phyloP scores from a whole-genome alignment of 176 grass and related monocot species.

The Carex cristatella region DNA sequence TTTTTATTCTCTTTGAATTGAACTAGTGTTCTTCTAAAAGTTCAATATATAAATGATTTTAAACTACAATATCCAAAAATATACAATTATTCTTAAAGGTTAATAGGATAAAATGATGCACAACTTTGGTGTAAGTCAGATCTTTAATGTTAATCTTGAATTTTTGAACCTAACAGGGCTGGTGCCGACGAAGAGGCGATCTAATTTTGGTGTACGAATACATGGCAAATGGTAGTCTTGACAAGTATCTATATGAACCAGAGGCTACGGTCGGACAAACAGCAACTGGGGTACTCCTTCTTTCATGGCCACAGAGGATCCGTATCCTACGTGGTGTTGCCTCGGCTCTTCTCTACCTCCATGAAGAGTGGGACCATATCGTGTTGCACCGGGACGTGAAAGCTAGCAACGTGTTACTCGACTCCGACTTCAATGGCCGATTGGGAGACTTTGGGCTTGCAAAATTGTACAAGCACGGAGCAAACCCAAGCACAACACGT shows the following conservation, averaged over 20 bases:
- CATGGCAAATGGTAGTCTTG: constrained; percentile 79
- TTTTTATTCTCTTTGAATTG: too few species aligned
- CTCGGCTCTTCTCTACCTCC: constrained; percentile 74
- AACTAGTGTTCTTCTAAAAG: too few species aligned
- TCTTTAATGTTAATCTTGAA: neutral
- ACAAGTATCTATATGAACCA: constrained; percentile 52
- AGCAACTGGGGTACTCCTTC: neutral
- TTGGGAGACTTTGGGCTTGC: constrained; percentile 76
- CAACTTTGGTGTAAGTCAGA: neutral
- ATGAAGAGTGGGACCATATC: constrained; percentile 81
- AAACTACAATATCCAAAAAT: too few species aligned
- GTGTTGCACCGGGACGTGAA: constrained; percentile 87
- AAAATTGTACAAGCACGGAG: constrained; percentile 76
- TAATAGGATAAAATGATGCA: too few species aligned
- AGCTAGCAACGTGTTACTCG: constrained; percentile 70
- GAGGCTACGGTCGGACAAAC: constrained; percentile 7
- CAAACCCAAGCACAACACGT: constrained; percentile 68
- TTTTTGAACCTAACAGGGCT: constrained; percentile 31
- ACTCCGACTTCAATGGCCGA: constrained; percentile 58
- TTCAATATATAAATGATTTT: too few species aligned
- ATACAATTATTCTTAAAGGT: too few species aligned
- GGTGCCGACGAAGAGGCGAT: constrained; percentile 71
- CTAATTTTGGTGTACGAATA: constrained; percentile 82
- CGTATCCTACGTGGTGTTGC: constrained; percentile 56
- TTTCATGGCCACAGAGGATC: constrained; percentile 39